Evolutionary conservation across 2,329 filamentous ascomycete genomes (phyloP).

Genomic region (Colletotrichum camelliae): DNA sequence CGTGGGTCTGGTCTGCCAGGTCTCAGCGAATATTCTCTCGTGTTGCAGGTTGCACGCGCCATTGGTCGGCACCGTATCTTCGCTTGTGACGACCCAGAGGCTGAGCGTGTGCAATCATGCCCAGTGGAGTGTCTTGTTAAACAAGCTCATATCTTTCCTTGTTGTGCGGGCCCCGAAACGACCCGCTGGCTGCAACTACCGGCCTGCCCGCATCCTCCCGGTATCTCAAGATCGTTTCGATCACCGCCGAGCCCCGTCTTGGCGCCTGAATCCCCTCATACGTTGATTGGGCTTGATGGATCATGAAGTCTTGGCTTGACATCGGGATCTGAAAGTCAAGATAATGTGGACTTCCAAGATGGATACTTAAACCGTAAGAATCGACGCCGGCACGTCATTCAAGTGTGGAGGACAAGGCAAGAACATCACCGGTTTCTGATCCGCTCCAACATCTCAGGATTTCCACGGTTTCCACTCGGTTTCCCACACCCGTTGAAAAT

Average conservation of each 20-base stretch:
- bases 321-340: not conserved
- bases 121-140: not conserved
- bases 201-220: not conserved
- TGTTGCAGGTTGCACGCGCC: not conserved
- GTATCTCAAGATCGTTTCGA: not conserved
- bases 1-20: not conserved
- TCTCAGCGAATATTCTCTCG: not conserved
- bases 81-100: not conserved
- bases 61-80: not conserved
- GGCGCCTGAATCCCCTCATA: not conserved
- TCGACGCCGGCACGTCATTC: not conserved
- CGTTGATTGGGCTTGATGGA: not conserved
- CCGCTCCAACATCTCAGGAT: not conserved
- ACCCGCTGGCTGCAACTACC: not conserved
- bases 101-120: not conserved
- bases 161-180: not conserved
- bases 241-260: not conserved
- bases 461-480: not conserved
- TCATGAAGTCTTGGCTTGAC: not conserved
- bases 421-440: not conserved
- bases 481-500: not conserved
- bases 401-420: not conserved
- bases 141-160: not conserved
- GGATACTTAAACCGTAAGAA: not conserved
- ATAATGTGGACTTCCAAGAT: not conserved